A percentile compares a stretch with the other conserved stretches of the same genome.
Conservation (phyloP, 2,329 filamentous ascomycete genomes). For the Neonectria punicea region DNA sequence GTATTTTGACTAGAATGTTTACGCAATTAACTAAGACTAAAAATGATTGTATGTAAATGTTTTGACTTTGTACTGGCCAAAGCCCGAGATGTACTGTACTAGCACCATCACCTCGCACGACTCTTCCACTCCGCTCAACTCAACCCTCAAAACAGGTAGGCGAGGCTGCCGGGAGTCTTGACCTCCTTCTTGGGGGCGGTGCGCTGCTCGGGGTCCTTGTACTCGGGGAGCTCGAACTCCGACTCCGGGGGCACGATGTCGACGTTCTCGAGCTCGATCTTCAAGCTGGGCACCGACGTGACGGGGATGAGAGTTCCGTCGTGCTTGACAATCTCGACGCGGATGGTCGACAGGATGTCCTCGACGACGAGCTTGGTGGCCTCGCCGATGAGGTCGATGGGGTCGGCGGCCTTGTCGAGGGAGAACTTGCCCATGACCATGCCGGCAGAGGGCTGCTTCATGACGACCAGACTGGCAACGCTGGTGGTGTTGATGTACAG, state of each 20-base stretch:
- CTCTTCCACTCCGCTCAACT: background rate
- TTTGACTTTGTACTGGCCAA: background rate
- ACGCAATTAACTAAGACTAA: background rate
- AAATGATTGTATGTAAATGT: background rate
- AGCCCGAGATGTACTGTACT: background rate
- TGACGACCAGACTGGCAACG: slow-evolving; percentile 50
- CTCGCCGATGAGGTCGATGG: slow-evolving; percentile 56
- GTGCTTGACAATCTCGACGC: slow-evolving; percentile 44
- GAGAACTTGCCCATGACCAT: slow-evolving; percentile 48
- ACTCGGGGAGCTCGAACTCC: background rate
- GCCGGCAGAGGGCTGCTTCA: slow-evolving; percentile 49
- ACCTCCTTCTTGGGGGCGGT: background rate
- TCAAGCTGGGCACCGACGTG: slow-evolving; percentile 46
- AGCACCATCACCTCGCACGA: background rate
- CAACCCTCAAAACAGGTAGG: background rate
- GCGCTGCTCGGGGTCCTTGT: background rate
- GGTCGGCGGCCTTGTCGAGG: slow-evolving; percentile 72
- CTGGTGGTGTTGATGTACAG: slow-evolving; percentile 47
- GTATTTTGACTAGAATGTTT: background rate
- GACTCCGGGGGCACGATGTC: slow-evolving; percentile 27
- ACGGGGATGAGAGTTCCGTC: slow-evolving; percentile 46
- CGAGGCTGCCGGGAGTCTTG: background rate
- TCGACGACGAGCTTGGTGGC: slow-evolving; percentile 35
- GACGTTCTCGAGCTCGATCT: slow-evolving; percentile 49
- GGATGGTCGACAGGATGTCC: slow-evolving; percentile 41